These are phyloP conservation scores for Geotrichum reessii DNA, from an alignment of 1,139 yeast species.

Conservation along the genomic window DNA sequence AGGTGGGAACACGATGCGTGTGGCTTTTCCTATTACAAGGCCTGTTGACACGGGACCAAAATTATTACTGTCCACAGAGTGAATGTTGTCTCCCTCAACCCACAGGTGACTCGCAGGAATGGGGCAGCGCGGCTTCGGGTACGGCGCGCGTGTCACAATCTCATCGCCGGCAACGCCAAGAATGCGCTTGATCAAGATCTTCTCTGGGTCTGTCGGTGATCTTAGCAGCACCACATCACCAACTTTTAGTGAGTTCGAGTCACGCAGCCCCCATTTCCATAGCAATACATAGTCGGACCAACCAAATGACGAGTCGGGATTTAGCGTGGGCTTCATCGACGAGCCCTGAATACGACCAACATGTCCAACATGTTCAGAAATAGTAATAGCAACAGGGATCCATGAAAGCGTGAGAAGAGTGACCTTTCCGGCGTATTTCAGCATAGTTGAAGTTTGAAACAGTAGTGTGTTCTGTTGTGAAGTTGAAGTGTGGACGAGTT, in stretches of 20 bases:
- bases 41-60: constrained; percentile 85
- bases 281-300: constrained; percentile 63
- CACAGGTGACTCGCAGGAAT: constrained; percentile 80
- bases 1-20: constrained; percentile 62
- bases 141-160: constrained; percentile 55
- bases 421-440: constrained; percentile 15
- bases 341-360: constrained; percentile 74
- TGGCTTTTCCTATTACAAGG: constrained; percentile 67
- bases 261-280: constrained; percentile 55
- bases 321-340: constrained; percentile 87
- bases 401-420: constrained; percentile 41
- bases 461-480: neutral
- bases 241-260: constrained; percentile 39
- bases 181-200: constrained; percentile 68
- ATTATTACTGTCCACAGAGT: constrained; percentile 74
- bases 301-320: constrained; percentile 52
- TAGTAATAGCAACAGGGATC: constrained; percentile 72
- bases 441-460: constrained; percentile 2
- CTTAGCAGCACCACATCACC: constrained; percentile 76
- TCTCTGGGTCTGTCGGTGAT: constrained; percentile 74
- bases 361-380: constrained; percentile 66
- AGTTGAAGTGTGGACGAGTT: too few species aligned
- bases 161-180: constrained; percentile 69
- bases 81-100: constrained; percentile 93
- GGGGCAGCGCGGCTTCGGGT: constrained; percentile 55